Base-by-base conservation (phyloP, 371 early-diverging fungal species). In the Gilbertella persicaria region DNA sequence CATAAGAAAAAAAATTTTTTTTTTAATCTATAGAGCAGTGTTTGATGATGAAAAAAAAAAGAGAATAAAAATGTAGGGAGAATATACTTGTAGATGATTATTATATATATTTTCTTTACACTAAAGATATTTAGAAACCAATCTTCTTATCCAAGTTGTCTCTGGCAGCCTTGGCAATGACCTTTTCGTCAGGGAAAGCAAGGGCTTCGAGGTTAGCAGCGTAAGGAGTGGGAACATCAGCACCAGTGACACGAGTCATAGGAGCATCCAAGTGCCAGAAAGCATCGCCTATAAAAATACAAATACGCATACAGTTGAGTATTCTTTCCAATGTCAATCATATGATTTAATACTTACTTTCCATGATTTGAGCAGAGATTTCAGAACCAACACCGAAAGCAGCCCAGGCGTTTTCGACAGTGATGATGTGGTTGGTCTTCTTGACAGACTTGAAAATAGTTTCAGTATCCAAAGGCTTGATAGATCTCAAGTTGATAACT, bases 211-310 rank as follows among this genome's bases (percentile, higher is more conserved):
- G 83, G 85, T 97, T 97, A 65, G 84, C 71, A 50, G 99, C 97
- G 72, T 99, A 99, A 42, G 99, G 99, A 67, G 95, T 99, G 50
- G 99, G 99, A 49, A 97, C 85, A 79, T 99, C 99, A 62, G 99
- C 97, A 70, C 97, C 97, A 51, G 96, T 94, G 43, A 99, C 84
- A 64, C 99, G 92, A 61, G 78, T 70, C 53, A 99, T 87, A n/a
- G 98, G 98, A 38, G 93, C 90, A 82, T 98, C 98, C 48, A 98
- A 82, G 73, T 95, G 82, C 79, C 97, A 94, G 73, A 97, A 98
- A 38, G 90, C 97, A 58, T 97, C 94, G 42, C 84, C 74, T 73
- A 63, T 21, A 24, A n/a, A 28, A 16, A 50, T 9, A n/a, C 20
- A 26, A 28, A 36, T 33, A 52, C 35, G 20, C 19, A 24, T 16